A percentile compares a stretch with the other conserved stretches of the same genome.
Conservation (phyloP, 2,329 filamentous ascomycete genomes). For the Elsinoe ampelina region DNA sequence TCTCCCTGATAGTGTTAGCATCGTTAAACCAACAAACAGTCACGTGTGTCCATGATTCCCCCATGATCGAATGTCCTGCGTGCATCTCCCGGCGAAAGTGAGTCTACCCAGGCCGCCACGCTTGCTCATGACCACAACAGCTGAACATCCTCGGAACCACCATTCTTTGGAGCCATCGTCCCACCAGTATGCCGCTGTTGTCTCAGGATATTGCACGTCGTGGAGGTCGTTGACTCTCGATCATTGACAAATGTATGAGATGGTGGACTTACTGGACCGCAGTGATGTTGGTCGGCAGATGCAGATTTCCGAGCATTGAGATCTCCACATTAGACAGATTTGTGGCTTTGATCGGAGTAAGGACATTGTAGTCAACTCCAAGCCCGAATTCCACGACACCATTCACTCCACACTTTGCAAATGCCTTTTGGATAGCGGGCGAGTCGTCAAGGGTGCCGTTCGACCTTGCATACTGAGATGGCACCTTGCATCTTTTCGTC, state of each 20-base stretch:
- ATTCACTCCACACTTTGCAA: constrained; percentile 30
- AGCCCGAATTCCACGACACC: constrained; percentile 31
- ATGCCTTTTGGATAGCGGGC: constrained; percentile 30
- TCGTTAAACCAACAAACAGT: not conserved
- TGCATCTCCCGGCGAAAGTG: too few relatives aligned
- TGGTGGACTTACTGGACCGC: constrained; percentile 24
- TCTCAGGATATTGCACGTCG: too few relatives aligned
- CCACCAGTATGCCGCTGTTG: too few relatives aligned
- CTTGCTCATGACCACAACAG: too few relatives aligned
- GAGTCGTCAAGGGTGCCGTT: constrained; percentile 34
- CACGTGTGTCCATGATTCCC: too few relatives aligned
- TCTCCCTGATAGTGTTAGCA: constrained; percentile 13
- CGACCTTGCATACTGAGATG: constrained; percentile 23
- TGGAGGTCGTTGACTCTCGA: too few relatives aligned
- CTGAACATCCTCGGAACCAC: too few relatives aligned
- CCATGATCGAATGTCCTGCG: too few relatives aligned
- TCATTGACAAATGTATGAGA: too few relatives aligned
- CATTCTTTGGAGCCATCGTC: too few relatives aligned
- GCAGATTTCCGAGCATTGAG: constrained; percentile 35
- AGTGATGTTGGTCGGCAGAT: constrained; percentile 34
- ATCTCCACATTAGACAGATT: constrained; percentile 37
- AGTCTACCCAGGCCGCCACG: too few relatives aligned
- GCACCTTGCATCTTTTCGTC: constrained; percentile 17
- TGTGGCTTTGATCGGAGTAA: constrained; percentile 31
- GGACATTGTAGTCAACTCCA: constrained; percentile 36